phyloP scores from a whole-genome alignment of 2,329 filamentous ascomycete species.

The Knoxdaviesia proteae region DNA sequence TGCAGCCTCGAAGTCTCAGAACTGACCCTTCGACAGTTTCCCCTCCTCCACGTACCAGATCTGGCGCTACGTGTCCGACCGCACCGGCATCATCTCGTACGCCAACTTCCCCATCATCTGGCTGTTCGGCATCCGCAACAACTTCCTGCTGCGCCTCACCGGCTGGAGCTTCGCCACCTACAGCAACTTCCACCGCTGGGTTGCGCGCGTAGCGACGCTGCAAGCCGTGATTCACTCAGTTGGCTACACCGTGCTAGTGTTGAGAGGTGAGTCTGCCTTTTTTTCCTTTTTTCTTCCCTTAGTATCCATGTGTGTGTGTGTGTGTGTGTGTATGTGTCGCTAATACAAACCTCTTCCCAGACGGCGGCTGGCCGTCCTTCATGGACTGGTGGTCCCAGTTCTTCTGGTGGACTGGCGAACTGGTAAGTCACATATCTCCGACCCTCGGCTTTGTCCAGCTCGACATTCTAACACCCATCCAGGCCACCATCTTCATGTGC shows the following conservation, averaged over 20 bases:
- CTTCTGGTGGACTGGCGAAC: slow-evolving; percentile 28
- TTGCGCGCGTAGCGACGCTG: slow-evolving; percentile 38
- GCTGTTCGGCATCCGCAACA: slow-evolving; percentile 48
- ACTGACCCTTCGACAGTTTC: slow-evolving; percentile 12
- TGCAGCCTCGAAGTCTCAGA: not conserved
- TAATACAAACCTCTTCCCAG: slow-evolving; percentile 6
- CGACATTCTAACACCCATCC: not conserved
- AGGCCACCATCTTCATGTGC: slow-evolving; percentile 24
- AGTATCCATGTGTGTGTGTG: not conserved
- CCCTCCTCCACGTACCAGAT: slow-evolving; percentile 13
- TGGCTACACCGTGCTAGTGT: slow-evolving; percentile 29
- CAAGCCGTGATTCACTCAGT: slow-evolving; percentile 43
- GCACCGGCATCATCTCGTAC: slow-evolving; percentile 42
- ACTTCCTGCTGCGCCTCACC: slow-evolving; percentile 42
- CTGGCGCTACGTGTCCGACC: slow-evolving; percentile 36
- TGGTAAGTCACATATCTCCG: slow-evolving; percentile 14
- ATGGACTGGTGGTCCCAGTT: slow-evolving; percentile 16
- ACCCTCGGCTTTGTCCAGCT: not conserved
- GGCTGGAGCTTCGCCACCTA: slow-evolving; percentile 49
- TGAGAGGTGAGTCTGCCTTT: slow-evolving; percentile 10
- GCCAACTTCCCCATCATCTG: slow-evolving; percentile 43
- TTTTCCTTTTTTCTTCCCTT: not conserved
- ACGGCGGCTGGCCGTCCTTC: slow-evolving; percentile 17
- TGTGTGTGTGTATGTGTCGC: not conserved
- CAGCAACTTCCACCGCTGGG: slow-evolving; percentile 46